phyloP scores from a whole-genome alignment of 805 yeast genomes.

The Pichia sporocuriosa region DNA sequence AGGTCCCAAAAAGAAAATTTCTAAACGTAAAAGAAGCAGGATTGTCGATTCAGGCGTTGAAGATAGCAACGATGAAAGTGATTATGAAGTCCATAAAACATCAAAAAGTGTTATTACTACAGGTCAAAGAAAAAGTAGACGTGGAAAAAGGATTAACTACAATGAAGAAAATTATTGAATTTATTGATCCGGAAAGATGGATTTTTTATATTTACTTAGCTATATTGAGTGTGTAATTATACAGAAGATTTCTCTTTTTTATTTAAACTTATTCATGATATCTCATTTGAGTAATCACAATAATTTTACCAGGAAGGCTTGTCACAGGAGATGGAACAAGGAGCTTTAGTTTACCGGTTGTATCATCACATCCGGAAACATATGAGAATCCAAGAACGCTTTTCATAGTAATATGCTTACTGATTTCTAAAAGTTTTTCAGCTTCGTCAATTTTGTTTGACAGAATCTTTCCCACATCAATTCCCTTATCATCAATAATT shows the following conservation, averaged over 20 bases:
- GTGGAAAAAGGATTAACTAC: conserved; percentile 7
- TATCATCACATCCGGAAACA: conserved; percentile 55
- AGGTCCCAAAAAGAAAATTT: background rate
- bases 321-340: conserved; percentile 82
- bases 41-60: background rate
- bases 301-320: conserved; percentile 64
- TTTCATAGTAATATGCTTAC: conserved; percentile 14
- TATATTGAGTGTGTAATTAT: conserved; percentile 1
- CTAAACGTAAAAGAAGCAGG: background rate
- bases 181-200: no score
- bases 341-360: conserved; percentile 58
- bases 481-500: conserved; percentile 22
- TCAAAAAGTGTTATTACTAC: background rate
- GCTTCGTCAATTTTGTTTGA: conserved; percentile 10
- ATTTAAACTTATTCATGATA: conserved; percentile 56
- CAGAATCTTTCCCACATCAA: conserved; percentile 7
- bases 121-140: conserved; percentile 3
- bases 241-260: background rate
- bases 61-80: conserved; percentile 1
- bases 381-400: conserved; percentile 72
- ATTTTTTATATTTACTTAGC: no score
- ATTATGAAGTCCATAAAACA: background rate
- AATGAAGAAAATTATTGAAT: conserved; percentile 6
- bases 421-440: conserved; percentile 23
- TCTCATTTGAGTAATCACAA: conserved; percentile 70